Conservation (phyloP, 192 early-diverging fungal genomes). For the Glomus cerebriforme region DNA sequence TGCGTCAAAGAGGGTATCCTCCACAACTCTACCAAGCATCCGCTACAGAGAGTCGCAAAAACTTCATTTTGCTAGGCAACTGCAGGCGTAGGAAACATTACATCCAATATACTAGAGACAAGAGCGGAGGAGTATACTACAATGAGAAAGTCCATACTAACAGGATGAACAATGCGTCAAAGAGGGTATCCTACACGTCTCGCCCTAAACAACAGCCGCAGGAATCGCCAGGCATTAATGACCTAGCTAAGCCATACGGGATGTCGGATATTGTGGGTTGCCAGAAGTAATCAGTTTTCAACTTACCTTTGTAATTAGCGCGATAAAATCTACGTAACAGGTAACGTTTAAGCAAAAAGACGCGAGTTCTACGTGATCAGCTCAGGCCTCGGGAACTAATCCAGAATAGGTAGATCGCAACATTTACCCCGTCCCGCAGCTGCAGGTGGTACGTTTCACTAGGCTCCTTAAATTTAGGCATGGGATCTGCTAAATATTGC, state of each 20-base stretch:
- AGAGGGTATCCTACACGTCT: conserved; percentile 32
- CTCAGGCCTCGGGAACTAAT: too few relatives aligned
- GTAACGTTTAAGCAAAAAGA: too few relatives aligned
- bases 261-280: conserved; percentile 31
- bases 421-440: too few relatives aligned
- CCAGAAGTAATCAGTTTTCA: conserved; percentile 33
- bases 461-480: too few relatives aligned
- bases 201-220: conserved; percentile 33
- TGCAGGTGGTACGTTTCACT: too few relatives aligned
- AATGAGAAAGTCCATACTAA: conserved; percentile 13
- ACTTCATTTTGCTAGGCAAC: neutral
- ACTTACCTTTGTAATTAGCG: conserved; percentile 24
- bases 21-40: conserved; percentile 30
- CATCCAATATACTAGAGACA: conserved; percentile 31
- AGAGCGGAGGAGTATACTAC: conserved; percentile 27
- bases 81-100: conserved; percentile 33
- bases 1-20: conserved; percentile 31
- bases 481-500: too few relatives aligned
- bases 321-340: too few relatives aligned
- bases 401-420: too few relatives aligned
- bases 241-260: conserved; percentile 7
- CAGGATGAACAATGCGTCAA: conserved; percentile 28
- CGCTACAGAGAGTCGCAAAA: conserved; percentile 30
- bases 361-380: too few relatives aligned
- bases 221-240: neutral